phyloP scores from a whole-genome alignment of 495 filamentous ascomycete species.

The Trichocladium uniseriatum region DNA sequence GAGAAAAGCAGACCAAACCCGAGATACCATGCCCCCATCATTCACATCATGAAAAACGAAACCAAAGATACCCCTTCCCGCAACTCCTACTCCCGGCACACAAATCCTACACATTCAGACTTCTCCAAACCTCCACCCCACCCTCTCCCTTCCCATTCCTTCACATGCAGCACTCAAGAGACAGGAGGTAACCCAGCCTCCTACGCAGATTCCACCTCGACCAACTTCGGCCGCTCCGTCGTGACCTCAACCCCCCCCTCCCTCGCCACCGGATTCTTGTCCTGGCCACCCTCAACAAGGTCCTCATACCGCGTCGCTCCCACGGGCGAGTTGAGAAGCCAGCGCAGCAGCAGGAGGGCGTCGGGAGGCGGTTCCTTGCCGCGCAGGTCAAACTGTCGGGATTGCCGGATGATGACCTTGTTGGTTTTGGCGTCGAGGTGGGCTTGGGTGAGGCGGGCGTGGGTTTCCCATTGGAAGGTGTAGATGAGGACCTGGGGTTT shows the following conservation, averaged over 20 bases:
- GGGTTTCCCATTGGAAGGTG: background rate
- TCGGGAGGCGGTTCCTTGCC: constrained; percentile 1
- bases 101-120: too few species aligned
- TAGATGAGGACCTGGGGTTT: background rate
- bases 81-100: too few species aligned
- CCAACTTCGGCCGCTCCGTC: background rate
- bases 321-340: background rate
- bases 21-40: too few species aligned
- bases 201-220: background rate
- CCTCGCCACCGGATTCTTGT: background rate
- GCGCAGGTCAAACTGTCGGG: background rate
- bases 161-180: too few species aligned
- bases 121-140: too few species aligned
- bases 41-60: too few species aligned
- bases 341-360: background rate
- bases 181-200: too few species aligned
- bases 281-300: background rate
- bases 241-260: background rate
- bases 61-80: too few species aligned
- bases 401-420: background rate
- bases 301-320: background rate
- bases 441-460: background rate
- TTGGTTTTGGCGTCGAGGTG: background rate
- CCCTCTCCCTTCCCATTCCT: too few species aligned
- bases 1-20: too few species aligned